phyloP scores from a whole-genome alignment of 1,284 basidiomycete genomes.

The Earliella scabrosa region DNA sequence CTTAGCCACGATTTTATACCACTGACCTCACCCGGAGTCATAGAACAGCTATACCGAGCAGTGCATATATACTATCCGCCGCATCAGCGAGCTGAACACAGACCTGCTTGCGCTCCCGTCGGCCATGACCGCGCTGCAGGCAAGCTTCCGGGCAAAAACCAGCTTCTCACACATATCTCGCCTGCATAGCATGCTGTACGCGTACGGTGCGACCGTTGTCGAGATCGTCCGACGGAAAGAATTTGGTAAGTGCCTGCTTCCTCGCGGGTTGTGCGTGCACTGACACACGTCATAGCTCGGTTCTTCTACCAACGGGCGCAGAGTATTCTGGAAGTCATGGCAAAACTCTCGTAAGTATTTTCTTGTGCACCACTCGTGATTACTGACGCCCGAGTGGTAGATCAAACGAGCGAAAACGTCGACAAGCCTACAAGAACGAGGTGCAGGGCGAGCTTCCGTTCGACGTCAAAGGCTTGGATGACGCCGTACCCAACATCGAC shows the following conservation, averaged over 20 bases:
- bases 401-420: slow-evolving; percentile 73
- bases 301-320: slow-evolving; percentile 83
- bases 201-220: slow-evolving; percentile 90
- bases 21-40: neutral
- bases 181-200: slow-evolving; percentile 89
- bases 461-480: slow-evolving; percentile 75
- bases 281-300: slow-evolving; percentile 47
- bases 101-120: slow-evolving; percentile 74
- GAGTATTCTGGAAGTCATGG: slow-evolving; percentile 81
- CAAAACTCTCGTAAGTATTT: slow-evolving; percentile 72
- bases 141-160: slow-evolving; percentile 73
- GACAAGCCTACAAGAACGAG: slow-evolving; percentile 79
- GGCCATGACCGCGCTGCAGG: slow-evolving; percentile 65
- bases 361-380: neutral
- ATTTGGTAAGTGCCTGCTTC: slow-evolving; percentile 61
- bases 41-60: slow-evolving; percentile 82
- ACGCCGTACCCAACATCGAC: slow-evolving; percentile 76
- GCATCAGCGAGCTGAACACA: slow-evolving; percentile 77
- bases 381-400: slow-evolving; percentile 37
- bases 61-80: slow-evolving; percentile 66
- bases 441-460: slow-evolving; percentile 83
- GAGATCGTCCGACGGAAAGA: slow-evolving; percentile 92
- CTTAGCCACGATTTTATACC: neutral
- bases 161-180: slow-evolving; percentile 91
- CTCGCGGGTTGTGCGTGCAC: neutral